Evolutionary conservation across 2,329 filamentous ascomycete species (phyloP).

Genomic region (Botrytis squamosa): DNA sequence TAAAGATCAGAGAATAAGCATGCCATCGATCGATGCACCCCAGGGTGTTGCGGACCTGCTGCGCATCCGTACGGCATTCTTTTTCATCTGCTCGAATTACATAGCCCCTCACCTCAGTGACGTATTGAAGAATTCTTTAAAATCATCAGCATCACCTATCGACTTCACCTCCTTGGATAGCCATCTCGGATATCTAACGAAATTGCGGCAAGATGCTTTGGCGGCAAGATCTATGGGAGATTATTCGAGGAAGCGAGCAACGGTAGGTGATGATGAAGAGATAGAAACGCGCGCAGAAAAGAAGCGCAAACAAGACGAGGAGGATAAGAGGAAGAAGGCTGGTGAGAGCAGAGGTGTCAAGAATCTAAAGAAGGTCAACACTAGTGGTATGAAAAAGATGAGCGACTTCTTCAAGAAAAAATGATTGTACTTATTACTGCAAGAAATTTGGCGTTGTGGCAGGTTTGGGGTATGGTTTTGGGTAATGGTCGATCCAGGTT

Average conservation of each 20-base stretch:
- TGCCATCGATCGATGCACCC: constrained; percentile 34
- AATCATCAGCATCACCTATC: constrained; percentile 42
- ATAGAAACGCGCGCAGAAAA: constrained; percentile 67
- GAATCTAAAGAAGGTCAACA: constrained; percentile 86
- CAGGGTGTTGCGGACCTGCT: constrained; percentile 45
- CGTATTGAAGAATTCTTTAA: constrained; percentile 42
- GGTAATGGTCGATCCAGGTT: constrained; percentile 18
- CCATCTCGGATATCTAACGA: constrained; percentile 65
- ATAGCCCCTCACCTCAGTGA: constrained; percentile 43
- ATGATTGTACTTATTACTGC: constrained; percentile 24
- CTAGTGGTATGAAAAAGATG: constrained; percentile 93
- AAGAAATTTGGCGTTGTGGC: constrained; percentile 15
- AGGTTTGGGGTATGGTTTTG: constrained; percentile 14
- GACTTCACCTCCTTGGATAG: constrained; percentile 71
- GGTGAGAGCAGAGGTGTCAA: constrained; percentile 72
- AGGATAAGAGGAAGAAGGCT: constrained; percentile 80
- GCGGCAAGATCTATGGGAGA: constrained; percentile 67
- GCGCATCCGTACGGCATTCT: constrained; percentile 48
- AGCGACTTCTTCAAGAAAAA: constrained; percentile 86
- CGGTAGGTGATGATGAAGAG: constrained; percentile 64
- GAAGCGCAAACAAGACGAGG: constrained; percentile 82
- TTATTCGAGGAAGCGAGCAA: constrained; percentile 66
- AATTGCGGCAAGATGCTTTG: constrained; percentile 68
- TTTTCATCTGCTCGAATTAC: constrained; percentile 51
- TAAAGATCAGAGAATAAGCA: constrained; percentile 30